Conservation (phyloP, 202 grass and related monocot species). For the Eragrostis tef region DNA sequence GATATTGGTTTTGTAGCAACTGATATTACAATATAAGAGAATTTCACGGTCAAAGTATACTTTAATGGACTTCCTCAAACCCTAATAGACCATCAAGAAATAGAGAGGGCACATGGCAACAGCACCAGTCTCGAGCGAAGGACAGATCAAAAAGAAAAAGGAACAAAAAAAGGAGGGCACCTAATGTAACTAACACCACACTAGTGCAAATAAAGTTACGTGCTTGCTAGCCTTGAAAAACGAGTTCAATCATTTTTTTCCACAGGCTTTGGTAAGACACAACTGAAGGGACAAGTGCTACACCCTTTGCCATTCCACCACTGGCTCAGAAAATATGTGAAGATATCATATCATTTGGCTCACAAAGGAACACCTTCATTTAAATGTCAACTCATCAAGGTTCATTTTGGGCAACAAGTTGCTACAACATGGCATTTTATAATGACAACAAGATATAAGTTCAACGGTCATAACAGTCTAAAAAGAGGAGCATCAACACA, state of each 20-base stretch:
- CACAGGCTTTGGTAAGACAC: background rate
- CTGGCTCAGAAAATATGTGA: background rate
- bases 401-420: background rate
- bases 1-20: background rate
- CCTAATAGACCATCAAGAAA: background rate
- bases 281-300: background rate
- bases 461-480: background rate
- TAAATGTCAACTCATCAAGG: background rate
- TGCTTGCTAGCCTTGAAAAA: background rate
- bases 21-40: background rate
- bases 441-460: background rate
- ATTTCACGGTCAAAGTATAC: background rate
- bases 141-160: background rate
- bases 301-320: background rate
- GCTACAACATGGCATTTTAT: background rate
- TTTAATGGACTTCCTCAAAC: background rate
- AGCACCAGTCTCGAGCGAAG: background rate
- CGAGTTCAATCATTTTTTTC: background rate
- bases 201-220: background rate
- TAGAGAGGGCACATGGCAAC: background rate
- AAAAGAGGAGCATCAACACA: background rate
- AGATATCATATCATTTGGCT: background rate
- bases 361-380: background rate
- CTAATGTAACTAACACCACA: background rate
- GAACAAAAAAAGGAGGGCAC: background rate